Base-by-base conservation (phyloP, 2,329 filamentous ascomycete genomes). In the Cercospora brassicicola region DNA sequence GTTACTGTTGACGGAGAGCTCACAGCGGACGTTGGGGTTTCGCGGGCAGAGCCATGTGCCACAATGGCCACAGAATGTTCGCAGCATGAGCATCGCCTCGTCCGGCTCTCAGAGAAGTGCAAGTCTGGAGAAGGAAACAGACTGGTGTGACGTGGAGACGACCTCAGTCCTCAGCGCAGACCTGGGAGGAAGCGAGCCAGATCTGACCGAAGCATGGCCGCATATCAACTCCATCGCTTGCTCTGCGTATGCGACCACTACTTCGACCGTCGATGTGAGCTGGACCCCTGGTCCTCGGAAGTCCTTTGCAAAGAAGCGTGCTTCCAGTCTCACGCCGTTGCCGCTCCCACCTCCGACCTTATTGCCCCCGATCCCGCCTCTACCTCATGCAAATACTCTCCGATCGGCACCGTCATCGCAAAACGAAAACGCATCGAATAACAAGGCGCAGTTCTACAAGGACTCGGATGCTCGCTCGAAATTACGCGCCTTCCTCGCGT, bases 401-500 rank as follows among this genome's bases (percentile, higher is more conserved):
- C 33, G 69, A 6, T 33, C 53, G 39, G 48, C 66, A 13, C 67
- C 55, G 4, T 51, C 59, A 51, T 57, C 66, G 15, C 55, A 51
- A 15, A 56, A 53, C 23, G 59, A 59, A n/a, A 57, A 42, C 2
- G n/a, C 51, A n/a, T 33, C 33, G 28, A 18, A 55, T 48, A 56
- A 64, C 39, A 55, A 59, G 18, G 68, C 73, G 11, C 70, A 91
- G 42, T 91, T 97, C 80, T 97, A 97, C 76, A 92, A 93, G 77
- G 93, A 97, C 74, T 93, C 93, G 0, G 92, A 96, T 77, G 92
- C 94, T 45, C 88, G 94, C 36, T 85, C 92, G 74, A 97, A 96
- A 80, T 83, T 98, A 20, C 89, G 93, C 11, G 89, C 92, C 6
- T 97, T 94, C 75, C 86, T 97, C 20, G 91, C 92, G 7, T 96